These are phyloP conservation scores for Mycena citricolor DNA, from an alignment of 1,284 basidiomycete species.

Conservation along the genomic window DNA sequence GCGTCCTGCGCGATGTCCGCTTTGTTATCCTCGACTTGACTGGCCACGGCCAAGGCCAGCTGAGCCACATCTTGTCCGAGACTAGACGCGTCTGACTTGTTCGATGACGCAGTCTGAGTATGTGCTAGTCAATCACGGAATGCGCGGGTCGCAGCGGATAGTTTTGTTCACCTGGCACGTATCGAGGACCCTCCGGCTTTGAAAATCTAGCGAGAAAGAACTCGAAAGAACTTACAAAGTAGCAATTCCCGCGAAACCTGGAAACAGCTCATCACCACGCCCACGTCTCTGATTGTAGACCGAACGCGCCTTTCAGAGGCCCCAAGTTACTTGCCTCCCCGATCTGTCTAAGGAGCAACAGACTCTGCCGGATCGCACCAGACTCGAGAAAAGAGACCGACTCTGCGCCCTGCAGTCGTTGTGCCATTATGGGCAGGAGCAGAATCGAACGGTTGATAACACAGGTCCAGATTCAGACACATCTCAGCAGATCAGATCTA, in stretches of 20 bases:
- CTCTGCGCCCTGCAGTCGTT: constrained; percentile 11
- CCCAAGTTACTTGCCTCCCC: constrained; percentile 14
- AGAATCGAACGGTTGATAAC: too few relatives aligned
- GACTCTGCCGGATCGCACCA: constrained; percentile 13
- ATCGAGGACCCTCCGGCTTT: constrained; percentile 9
- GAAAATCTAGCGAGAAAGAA: not conserved
- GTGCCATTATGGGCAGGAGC: too few relatives aligned
- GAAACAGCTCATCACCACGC: too few relatives aligned
- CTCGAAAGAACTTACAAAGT: constrained; percentile 9
- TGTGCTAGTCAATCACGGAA: not conserved
- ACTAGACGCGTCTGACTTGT: constrained; percentile 17
- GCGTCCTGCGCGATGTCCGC: constrained; percentile 12
- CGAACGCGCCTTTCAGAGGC: constrained; percentile 19
- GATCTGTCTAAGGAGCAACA: constrained; percentile 13
- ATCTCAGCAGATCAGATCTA: too few relatives aligned
- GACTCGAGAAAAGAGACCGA: constrained; percentile 11
- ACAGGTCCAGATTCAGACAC: too few relatives aligned
- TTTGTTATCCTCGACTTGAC: constrained; percentile 19
- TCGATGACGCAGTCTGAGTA: constrained; percentile 19
- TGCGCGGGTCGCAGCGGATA: not conserved
- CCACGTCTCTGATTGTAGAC: too few relatives aligned
- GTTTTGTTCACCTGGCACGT: constrained; percentile 19
- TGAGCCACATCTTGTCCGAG: constrained; percentile 16
- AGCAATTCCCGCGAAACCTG: constrained; percentile 20
- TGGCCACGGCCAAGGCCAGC: constrained; percentile 14